Evolutionary conservation across 768 basidiomycete species (phyloP).

Genomic region (Russula brevipes): DNA sequence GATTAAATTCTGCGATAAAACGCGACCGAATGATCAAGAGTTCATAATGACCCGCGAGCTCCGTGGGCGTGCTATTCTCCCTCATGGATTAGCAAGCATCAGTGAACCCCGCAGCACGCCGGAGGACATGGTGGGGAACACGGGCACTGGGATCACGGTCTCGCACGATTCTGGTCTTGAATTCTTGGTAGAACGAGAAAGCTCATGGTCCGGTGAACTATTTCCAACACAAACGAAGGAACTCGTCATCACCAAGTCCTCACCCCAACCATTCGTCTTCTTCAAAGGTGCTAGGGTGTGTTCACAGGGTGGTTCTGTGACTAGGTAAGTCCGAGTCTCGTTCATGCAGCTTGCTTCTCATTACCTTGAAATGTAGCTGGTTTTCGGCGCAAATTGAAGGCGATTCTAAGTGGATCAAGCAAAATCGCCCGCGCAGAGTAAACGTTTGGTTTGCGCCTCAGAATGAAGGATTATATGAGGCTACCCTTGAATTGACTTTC

Average conservation of each 20-base stretch:
- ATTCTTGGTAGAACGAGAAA: slow-evolving; percentile 12
- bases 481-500: slow-evolving; percentile 13
- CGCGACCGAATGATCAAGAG: background rate
- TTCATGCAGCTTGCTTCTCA: background rate
- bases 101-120: background rate
- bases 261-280: background rate
- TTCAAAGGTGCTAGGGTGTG: background rate
- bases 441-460: slow-evolving; percentile 7
- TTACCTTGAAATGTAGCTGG: background rate
- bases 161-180: slow-evolving; percentile 15
- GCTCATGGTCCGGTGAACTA: background rate
- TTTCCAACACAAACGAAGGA: background rate
- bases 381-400: slow-evolving; percentile 13
- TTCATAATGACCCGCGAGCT: slow-evolving; percentile 10
- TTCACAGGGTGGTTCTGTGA: background rate
- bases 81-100: background rate
- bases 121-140: background rate
- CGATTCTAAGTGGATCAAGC: background rate
- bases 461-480: slow-evolving; percentile 8
- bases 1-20: slow-evolving; percentile 3
- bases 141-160: slow-evolving; percentile 6
- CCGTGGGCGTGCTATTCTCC: background rate
- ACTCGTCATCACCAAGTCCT: slow-evolving; percentile 10
- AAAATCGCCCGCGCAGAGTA: background rate
- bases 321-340: background rate